phyloP scores from a whole-genome alignment of 805 yeast species.

The Saitoella complicata region DNA sequence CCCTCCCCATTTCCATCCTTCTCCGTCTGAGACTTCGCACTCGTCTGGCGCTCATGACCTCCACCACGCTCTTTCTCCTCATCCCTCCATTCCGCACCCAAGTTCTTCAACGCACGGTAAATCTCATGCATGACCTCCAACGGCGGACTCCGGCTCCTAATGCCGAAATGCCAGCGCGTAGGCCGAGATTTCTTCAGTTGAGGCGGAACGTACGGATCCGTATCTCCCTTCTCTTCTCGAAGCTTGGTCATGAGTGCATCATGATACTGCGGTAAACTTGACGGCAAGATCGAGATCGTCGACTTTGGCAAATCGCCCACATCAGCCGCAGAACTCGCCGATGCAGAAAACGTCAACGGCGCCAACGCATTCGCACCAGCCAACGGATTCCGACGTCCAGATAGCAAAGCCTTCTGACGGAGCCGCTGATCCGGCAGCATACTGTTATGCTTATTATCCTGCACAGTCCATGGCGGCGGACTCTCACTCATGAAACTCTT shows the following conservation, averaged over 20 bases:
- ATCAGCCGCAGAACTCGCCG: background rate
- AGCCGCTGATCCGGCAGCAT: background rate
- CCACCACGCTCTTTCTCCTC: background rate
- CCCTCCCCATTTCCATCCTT: background rate
- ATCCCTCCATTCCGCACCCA: constrained; percentile 90
- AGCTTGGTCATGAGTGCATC: constrained; percentile 58
- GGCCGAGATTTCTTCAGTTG: constrained; percentile 27
- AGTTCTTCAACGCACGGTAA: constrained; percentile 76
- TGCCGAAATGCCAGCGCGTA: constrained; percentile 98
- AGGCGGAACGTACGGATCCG: constrained; percentile 27
- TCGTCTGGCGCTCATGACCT: background rate
- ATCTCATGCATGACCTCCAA: constrained; percentile 98
- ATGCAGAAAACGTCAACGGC: constrained; percentile 17
- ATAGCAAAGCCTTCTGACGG: constrained; percentile 23
- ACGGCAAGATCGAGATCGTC: constrained; percentile 82
- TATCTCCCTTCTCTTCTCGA: no score
- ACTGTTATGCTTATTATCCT: background rate
- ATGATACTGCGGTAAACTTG: constrained; percentile 86
- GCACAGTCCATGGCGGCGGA: constrained; percentile 34
- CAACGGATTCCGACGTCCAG: constrained; percentile 24
- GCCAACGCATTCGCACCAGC: constrained; percentile 18
- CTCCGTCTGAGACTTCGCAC: background rate
- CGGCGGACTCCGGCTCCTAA: constrained; percentile 88
- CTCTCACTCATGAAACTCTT: constrained; percentile 45
- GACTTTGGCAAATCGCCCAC: constrained; percentile 33